Base-by-base conservation (phyloP, 495 filamentous ascomycete genomes). In the Aspergillus ostianus region DNA sequence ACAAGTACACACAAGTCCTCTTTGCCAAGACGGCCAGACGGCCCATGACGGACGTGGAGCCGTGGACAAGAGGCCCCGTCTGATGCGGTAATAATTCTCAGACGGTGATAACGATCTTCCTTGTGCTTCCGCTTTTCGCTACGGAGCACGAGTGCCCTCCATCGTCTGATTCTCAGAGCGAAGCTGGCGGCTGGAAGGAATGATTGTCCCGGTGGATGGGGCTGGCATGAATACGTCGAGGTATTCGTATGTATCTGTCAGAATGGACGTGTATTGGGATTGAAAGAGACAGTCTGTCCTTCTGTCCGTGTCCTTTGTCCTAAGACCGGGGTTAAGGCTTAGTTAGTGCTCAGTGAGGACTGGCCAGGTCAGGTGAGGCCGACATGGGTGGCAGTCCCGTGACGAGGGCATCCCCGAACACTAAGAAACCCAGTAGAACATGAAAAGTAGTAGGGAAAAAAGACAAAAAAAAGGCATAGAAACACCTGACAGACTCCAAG, bases 21-120 rank as follows among this genome's bases (percentile, higher is more conserved):
- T 7, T 18, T 58, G 62, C 58, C 54, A 61, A 64, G 58, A 53
- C 58, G 51, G 56, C 60, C 56, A 64, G 58, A 53, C 58, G 51
- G 56, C 60, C 56, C 58, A 63, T 51, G 46, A 55, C 23, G 41
- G 21, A 50, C 44, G 47, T n/a, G 47, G 49, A 17, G 20, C 23
- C 26, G 23, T 26, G 23, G 4, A 26, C 4, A 26, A 26, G 4
- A 26, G 23, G 41, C 1, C 32, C 9, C 23, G 20, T 7, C 47
- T 19, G 46, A 56, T 23, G 12, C 17, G 45, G 55, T 20, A 57
- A 51, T 18, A 32, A 51, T 41, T 29, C 46, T 32, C 47, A 17
- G 20, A 17, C 20, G 56, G 30, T 49, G 27, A 62, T 58, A 51
- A 58, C 8, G 60, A 62, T 62, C 60, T 58, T 55, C 55, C 3